Conservation (phyloP, 2,329 filamentous ascomycete species). For the Dryadomyces sulphureus region DNA sequence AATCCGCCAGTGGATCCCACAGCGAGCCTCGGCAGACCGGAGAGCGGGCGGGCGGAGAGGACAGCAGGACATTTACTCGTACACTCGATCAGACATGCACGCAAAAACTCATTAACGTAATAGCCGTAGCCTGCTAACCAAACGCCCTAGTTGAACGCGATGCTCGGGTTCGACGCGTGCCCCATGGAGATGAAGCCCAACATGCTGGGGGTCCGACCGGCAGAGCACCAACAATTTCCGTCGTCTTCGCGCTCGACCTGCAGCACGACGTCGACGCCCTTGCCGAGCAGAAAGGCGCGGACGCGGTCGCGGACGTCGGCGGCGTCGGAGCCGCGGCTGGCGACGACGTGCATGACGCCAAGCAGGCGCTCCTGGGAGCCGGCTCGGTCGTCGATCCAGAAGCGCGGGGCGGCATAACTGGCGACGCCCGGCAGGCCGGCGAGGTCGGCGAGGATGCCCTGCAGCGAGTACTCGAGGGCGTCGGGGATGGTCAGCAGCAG, state of each 20-base stretch:
- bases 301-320: conserved; percentile 78
- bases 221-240: conserved; percentile 43
- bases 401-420: conserved; percentile 73
- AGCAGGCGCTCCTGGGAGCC: conserved; percentile 83
- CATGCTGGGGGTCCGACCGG: conserved; percentile 19
- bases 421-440: conserved; percentile 70
- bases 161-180: conserved; percentile 12
- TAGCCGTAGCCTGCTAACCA: too few relatives aligned
- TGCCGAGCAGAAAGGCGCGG: conserved; percentile 50
- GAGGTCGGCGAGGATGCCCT: conserved; percentile 73
- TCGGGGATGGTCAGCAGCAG: conserved; percentile 75
- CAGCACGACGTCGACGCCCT: conserved; percentile 67
- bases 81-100: too few relatives aligned
- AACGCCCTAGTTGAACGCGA: conserved; percentile 13
- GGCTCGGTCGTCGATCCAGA: conserved; percentile 73
- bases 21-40: conserved; percentile 10
- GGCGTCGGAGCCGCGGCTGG: conserved; percentile 53
- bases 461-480: conserved; percentile 72
- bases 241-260: conserved; percentile 83
- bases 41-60: too few relatives aligned
- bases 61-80: too few relatives aligned
- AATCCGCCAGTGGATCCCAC: too few relatives aligned
- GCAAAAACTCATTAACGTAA: too few relatives aligned
- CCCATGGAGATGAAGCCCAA: background rate
- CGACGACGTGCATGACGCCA: conserved; percentile 77